Conservation (phyloP, 495 filamentous ascomycete genomes). For the Penicillium chermesinum region DNA sequence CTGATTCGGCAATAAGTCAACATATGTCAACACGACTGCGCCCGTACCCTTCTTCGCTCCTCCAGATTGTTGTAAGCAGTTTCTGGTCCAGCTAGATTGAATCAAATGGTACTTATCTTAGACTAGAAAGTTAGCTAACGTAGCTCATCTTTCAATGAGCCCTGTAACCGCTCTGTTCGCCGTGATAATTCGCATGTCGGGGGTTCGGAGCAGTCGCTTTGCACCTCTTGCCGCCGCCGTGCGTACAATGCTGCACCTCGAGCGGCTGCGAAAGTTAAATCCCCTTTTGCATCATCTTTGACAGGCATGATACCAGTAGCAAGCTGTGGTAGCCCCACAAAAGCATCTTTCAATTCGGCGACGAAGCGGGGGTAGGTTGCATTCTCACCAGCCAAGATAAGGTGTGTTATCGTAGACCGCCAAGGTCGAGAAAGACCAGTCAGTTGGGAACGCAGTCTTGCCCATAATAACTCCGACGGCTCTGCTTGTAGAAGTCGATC, state of each 20-base stretch:
- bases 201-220: conserved; percentile 8
- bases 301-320: conserved; percentile 3
- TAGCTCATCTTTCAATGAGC: background rate
- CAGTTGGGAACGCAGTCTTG: conserved; percentile 9
- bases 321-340: conserved; percentile 1
- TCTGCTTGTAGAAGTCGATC: conserved; percentile 12
- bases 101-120: too few species aligned
- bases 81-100: too few species aligned
- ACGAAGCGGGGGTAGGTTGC: conserved; percentile 6
- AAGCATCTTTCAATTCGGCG: conserved; percentile 7
- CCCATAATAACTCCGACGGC: conserved; percentile 3
- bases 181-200: background rate
- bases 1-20: too few species aligned
- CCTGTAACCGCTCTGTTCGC: background rate
- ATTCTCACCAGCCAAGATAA: conserved; percentile 13
- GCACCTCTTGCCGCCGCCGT: conserved; percentile 15
- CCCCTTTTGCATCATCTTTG: background rate
- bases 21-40: too few species aligned
- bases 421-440: conserved; percentile 7
- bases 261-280: conserved; percentile 14
- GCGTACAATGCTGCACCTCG: conserved; percentile 13
- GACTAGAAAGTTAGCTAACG: too few species aligned
- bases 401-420: conserved; percentile 3
- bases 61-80: too few species aligned
- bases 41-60: too few species aligned